Conservation (phyloP, 352 stramenopile genomes). For the Globisporangium camurandrum region DNA sequence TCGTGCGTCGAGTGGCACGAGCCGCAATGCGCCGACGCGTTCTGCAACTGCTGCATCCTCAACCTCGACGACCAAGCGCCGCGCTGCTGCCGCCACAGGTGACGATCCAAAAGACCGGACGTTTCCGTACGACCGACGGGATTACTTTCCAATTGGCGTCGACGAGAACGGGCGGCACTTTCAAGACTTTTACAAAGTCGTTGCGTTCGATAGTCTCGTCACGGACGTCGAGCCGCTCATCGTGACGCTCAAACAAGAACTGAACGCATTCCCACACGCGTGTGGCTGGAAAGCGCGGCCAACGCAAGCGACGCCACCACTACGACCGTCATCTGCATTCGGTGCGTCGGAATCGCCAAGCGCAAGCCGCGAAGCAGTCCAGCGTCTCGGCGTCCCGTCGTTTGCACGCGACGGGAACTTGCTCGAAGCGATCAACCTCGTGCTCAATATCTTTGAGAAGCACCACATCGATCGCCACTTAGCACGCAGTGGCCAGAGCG, state of each 20-base stretch:
- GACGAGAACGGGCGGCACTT: slow-evolving; percentile 75
- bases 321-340: too few species aligned
- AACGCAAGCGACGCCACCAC: slow-evolving; percentile 11
- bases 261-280: slow-evolving; percentile 64
- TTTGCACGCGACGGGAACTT: slow-evolving; percentile 90
- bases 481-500: slow-evolving; percentile 91
- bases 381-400: slow-evolving; percentile 44
- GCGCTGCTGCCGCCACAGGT: too few species aligned
- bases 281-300: slow-evolving; percentile 54
- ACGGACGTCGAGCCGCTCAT: slow-evolving; percentile 63
- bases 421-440: slow-evolving; percentile 97
- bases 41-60: background rate
- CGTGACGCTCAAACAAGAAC: slow-evolving; percentile 66
- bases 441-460: slow-evolving; percentile 98
- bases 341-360: slow-evolving; percentile 7
- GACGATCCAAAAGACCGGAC: slow-evolving; percentile 35
- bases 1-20: slow-evolving; percentile 8
- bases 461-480: slow-evolving; percentile 98
- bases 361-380: slow-evolving; percentile 1
- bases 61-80: too few species aligned
- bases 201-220: slow-evolving; percentile 64
- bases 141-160: slow-evolving; percentile 63
- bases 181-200: slow-evolving; percentile 83
- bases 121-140: slow-evolving; percentile 53
- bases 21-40: slow-evolving; percentile 1